Evolutionary conservation across 1,284 basidiomycete genomes (phyloP).

Genomic region (Inonotus hispidus): DNA sequence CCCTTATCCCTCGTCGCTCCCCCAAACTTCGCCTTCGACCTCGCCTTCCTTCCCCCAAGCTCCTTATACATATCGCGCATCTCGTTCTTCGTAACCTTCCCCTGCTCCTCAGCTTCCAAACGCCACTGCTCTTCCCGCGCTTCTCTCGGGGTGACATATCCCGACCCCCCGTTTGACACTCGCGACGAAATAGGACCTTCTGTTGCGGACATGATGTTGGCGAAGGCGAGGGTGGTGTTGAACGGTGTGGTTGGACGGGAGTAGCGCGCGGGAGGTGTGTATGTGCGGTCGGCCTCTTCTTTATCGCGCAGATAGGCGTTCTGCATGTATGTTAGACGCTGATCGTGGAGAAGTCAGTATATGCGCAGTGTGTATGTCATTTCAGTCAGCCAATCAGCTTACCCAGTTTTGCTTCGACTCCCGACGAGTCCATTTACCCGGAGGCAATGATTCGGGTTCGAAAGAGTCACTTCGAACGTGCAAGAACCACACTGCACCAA

Average conservation of each 20-base stretch:
- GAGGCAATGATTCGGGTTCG: slow-evolving; percentile 66
- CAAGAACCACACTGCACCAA: slow-evolving; percentile 78
- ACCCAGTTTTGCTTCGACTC: slow-evolving; percentile 86
- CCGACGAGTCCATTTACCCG: slow-evolving; percentile 80
- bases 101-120: slow-evolving; percentile 45
- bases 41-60: slow-evolving; percentile 74
- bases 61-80: slow-evolving; percentile 90
- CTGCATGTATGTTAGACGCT: slow-evolving; percentile 57
- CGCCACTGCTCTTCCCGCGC: slow-evolving; percentile 71
- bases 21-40: slow-evolving; percentile 58
- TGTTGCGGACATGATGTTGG: slow-evolving; percentile 11
- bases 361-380: not conserved
- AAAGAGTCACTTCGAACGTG: slow-evolving; percentile 78
- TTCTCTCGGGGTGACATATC: slow-evolving; percentile 75
- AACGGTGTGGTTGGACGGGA: slow-evolving; percentile 26
- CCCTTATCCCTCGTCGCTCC: slow-evolving; percentile 59
- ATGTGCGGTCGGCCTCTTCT: slow-evolving; percentile 35
- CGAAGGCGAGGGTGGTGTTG: slow-evolving; percentile 20
- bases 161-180: slow-evolving; percentile 49
- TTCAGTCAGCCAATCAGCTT: slow-evolving; percentile 22
- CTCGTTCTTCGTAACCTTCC: slow-evolving; percentile 66
- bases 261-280: slow-evolving; percentile 32
- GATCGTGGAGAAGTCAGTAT: not conserved
- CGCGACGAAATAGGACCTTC: slow-evolving; percentile 35
- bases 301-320: slow-evolving; percentile 37